Conservation (phyloP, 106 monocot species). For the Phalaenopsis equestris region DNA sequence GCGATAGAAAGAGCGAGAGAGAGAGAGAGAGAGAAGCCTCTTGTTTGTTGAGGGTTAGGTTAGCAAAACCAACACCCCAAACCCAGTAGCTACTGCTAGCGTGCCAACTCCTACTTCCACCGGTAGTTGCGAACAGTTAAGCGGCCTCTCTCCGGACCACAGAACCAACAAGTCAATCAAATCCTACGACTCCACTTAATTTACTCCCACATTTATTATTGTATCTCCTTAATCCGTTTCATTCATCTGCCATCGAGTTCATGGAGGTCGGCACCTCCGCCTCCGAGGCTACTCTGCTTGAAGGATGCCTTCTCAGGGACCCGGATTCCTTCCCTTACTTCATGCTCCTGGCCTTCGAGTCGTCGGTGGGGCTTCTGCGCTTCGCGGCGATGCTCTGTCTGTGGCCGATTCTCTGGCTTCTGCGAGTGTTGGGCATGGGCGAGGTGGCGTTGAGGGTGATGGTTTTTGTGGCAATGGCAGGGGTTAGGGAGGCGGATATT, state of each 20-base stretch:
- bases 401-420: constrained; percentile 44
- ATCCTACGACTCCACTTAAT: not conserved
- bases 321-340: constrained; percentile 80
- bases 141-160: not conserved
- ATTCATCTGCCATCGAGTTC: not conserved
- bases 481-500: constrained; percentile 46
- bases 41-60: not conserved
- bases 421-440: constrained; percentile 1
- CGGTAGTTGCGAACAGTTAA: not conserved
- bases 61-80: not conserved
- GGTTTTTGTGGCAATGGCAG: constrained; percentile 56
- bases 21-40: not conserved
- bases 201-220: not conserved
- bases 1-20: not conserved
- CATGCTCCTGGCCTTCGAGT: constrained; percentile 89
- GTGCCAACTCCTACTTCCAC: not conserved
- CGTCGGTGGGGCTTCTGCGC: constrained; percentile 49
- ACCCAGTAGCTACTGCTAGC: not conserved
- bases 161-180: not conserved
- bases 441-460: constrained; percentile 27
- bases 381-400: constrained; percentile 49
- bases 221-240: not conserved
- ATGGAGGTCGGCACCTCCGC: constrained; percentile 7
- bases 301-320: constrained; percentile 55
- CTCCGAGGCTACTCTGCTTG: constrained; percentile 50